phyloP scores from a whole-genome alignment of 345 rosid genomes.

The Raphanus raphanistrum region DNA sequence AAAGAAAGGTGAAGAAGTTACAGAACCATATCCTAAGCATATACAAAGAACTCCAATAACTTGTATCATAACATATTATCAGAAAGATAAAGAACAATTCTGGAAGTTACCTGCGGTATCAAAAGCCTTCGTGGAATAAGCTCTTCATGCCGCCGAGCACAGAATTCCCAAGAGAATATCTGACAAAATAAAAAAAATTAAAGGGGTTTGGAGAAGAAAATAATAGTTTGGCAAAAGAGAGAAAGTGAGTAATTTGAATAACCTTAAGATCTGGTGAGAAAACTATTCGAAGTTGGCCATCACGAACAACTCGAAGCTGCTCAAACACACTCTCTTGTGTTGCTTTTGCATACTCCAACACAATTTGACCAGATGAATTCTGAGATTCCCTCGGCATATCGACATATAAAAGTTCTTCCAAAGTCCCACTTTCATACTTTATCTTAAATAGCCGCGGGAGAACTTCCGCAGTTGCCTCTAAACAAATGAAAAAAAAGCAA shows the following conservation, averaged over 20 bases:
- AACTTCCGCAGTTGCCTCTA: slow-evolving; percentile 97
- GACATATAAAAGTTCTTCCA: slow-evolving; percentile 91
- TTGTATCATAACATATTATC: not conserved
- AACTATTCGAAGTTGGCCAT: slow-evolving; percentile 92
- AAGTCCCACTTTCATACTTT: slow-evolving; percentile 96
- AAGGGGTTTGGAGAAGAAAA: not conserved
- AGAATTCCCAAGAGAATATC: slow-evolving; percentile 99
- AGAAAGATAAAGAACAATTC: not conserved
- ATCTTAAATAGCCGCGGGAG: slow-evolving; percentile 98
- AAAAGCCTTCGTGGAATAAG: slow-evolving; percentile 89
- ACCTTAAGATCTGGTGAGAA: slow-evolving; percentile 97
- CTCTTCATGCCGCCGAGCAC: slow-evolving; percentile 98
- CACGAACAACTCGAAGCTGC: slow-evolving; percentile 98
- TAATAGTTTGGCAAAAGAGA: not conserved
- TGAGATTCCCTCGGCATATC: slow-evolving; percentile 98
- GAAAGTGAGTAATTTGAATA: slow-evolving; percentile 4
- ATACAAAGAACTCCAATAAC: not conserved
- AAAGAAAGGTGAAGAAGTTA: not conserved
- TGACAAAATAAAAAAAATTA: slow-evolving; percentile 29
- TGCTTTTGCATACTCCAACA: slow-evolving; percentile 96
- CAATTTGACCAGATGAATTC: slow-evolving; percentile 88
- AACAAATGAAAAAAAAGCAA: not conserved
- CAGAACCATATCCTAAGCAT: too few relatives aligned
- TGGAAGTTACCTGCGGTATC: slow-evolving; percentile 79
- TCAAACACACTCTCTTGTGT: slow-evolving; percentile 99